These are phyloP conservation scores for Trichoderma atroviride DNA, from an alignment of 2,329 filamentous ascomycete species.

Conservation along the genomic window DNA sequence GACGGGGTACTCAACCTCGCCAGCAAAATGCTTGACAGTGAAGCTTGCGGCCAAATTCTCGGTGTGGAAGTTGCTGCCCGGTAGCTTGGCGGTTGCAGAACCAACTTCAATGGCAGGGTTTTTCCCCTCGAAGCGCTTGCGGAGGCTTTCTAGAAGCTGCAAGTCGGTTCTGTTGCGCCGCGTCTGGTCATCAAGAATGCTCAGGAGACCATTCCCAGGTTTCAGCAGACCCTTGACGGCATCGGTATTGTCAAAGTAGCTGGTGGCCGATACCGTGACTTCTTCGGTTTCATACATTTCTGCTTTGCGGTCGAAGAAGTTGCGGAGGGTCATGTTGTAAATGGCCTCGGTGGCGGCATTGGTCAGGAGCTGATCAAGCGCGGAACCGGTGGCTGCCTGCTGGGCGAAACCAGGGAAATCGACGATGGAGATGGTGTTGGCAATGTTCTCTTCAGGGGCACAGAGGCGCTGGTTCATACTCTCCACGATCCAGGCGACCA, in stretches of 20 bases:
- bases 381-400: slow-evolving; percentile 77
- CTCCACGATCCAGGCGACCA: slow-evolving; percentile 94
- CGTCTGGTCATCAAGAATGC: slow-evolving; percentile 95
- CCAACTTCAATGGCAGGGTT: slow-evolving; percentile 86
- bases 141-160: slow-evolving; percentile 86
- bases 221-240: slow-evolving; percentile 91
- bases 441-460: slow-evolving; percentile 82
- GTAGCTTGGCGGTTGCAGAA: slow-evolving; percentile 72
- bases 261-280: slow-evolving; percentile 84
- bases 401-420: slow-evolving; percentile 97
- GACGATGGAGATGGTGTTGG: slow-evolving; percentile 91
- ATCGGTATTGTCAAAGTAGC: slow-evolving; percentile 97
- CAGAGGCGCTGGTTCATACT: slow-evolving; percentile 88
- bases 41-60: slow-evolving; percentile 80
- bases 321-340: slow-evolving; percentile 91
- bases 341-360: slow-evolving; percentile 91
- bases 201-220: slow-evolving; percentile 86
- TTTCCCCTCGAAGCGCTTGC: slow-evolving; percentile 92
- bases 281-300: slow-evolving; percentile 94
- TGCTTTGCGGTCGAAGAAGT: slow-evolving; percentile 93
- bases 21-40: slow-evolving; percentile 92
- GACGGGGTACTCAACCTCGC: slow-evolving; percentile 92
- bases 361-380: slow-evolving; percentile 88
- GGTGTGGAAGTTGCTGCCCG: slow-evolving; percentile 87
- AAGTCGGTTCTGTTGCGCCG: slow-evolving; percentile 84